Percentiles rank a stretch among this genome's conserved stretches.
Conservation (phyloP, 2,329 filamentous ascomycete species). For the Cercospora sp. region DNA sequence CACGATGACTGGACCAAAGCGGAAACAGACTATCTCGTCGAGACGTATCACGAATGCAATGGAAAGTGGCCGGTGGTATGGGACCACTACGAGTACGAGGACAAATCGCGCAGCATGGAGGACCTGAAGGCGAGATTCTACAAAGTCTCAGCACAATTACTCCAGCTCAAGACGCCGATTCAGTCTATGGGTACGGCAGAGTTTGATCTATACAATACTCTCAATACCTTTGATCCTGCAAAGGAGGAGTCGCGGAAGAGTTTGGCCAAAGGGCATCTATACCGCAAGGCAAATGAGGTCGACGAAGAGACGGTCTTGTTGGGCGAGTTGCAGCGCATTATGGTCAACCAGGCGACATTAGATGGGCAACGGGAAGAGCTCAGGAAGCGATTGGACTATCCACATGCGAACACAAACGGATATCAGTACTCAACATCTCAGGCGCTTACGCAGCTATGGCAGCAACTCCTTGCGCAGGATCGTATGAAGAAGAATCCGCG, state of each 20-base stretch:
- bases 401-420: conserved; percentile 60
- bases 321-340: conserved; percentile 87
- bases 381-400: conserved; percentile 78
- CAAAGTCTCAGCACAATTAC: conserved; percentile 77
- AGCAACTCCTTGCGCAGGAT: conserved; percentile 79
- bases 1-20: conserved; percentile 74
- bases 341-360: conserved; percentile 80
- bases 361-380: conserved; percentile 82
- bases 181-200: conserved; percentile 86
- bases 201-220: conserved; percentile 78
- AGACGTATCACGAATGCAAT: conserved; percentile 73
- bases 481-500: conserved; percentile 81
- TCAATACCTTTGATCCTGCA: conserved; percentile 80
- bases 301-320: conserved; percentile 88
- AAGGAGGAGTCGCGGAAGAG: conserved; percentile 80
- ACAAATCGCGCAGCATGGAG: conserved; percentile 68
- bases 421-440: conserved; percentile 72
- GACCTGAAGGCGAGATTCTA: conserved; percentile 93
- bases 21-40: conserved; percentile 89
- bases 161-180: conserved; percentile 75
- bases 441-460: conserved; percentile 75
- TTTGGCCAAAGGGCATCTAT: conserved; percentile 76
- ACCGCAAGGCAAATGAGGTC: conserved; percentile 80
- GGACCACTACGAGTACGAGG: conserved; percentile 68
- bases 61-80: conserved; percentile 88